Conservation (phyloP, 129 eudicot genomes). For the Erigeron canadensis region DNA sequence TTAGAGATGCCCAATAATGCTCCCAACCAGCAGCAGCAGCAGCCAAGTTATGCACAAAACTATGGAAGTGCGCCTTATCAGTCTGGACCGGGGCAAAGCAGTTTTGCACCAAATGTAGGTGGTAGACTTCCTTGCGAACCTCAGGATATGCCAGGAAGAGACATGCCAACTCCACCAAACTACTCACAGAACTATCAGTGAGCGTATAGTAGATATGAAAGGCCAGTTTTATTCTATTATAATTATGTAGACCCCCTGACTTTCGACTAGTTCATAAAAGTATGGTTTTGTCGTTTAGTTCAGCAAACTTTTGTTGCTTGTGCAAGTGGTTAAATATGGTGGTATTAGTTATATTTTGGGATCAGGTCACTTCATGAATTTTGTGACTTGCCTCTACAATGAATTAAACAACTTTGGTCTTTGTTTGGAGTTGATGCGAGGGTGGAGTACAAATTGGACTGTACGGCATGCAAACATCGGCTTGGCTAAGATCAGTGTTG, state of each 20-base stretch:
- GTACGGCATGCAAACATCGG: neutral
- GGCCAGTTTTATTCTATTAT: neutral
- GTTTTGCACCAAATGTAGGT: constrained; percentile 38
- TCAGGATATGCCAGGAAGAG: constrained; percentile 73
- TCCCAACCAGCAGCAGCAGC: constrained; percentile 46
- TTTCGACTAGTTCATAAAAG: constrained; percentile 23
- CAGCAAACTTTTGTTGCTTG: constrained; percentile 3
- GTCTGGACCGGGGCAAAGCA: constrained; percentile 46
- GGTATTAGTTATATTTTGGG: neutral
- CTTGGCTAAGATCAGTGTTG: neutral
- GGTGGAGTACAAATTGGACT: neutral
- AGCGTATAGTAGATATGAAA: constrained; percentile 18
- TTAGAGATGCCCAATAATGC: constrained; percentile 9
- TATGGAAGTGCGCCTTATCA: constrained; percentile 46
- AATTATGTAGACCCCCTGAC: constrained; percentile 3
- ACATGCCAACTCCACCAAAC: constrained; percentile 42
- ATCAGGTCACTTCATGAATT: constrained; percentile 6
- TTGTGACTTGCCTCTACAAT: neutral
- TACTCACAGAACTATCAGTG: constrained; percentile 47
- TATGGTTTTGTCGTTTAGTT: constrained; percentile 3
- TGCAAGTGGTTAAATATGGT: constrained; percentile 12
- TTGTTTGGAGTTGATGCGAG: neutral
- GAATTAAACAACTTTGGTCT: neutral
- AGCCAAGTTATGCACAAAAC: constrained; percentile 43
- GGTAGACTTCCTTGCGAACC: constrained; percentile 53